Evolutionary conservation across 1,284 basidiomycete genomes (phyloP).

Genomic region (Bondarzewia mesenterica): DNA sequence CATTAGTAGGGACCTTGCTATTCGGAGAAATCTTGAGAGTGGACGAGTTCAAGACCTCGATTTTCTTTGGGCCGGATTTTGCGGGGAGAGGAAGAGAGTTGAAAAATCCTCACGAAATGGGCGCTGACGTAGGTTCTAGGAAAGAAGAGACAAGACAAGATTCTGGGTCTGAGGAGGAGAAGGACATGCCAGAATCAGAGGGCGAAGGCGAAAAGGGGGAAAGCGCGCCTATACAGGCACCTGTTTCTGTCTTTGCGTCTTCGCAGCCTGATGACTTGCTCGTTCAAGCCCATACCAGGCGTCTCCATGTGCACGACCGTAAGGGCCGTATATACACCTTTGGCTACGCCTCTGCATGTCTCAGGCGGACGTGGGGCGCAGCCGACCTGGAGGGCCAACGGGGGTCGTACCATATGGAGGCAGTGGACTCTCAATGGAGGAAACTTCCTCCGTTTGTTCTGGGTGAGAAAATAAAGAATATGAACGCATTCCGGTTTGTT

Average conservation of each 20-base stretch:
- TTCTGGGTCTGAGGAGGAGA: slow-evolving; percentile 2
- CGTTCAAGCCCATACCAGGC: slow-evolving; percentile 20
- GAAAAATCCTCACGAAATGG: slow-evolving; percentile 6
- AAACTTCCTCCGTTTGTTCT: slow-evolving; percentile 14
- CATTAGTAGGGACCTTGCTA: slow-evolving; percentile 30
- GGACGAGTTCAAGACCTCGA: slow-evolving; percentile 28
- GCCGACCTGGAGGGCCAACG: slow-evolving; percentile 13
- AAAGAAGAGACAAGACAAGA: neutral
- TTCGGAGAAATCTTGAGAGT: slow-evolving; percentile 31
- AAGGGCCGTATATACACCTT: slow-evolving; percentile 34
- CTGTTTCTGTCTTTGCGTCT: neutral
- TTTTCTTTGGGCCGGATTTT: slow-evolving; percentile 20
- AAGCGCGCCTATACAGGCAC: neutral
- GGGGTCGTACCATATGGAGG: slow-evolving; percentile 31
- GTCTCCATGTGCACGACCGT: slow-evolving; percentile 28
- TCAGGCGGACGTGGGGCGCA: slow-evolving; percentile 29
- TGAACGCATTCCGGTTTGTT: slow-evolving; percentile 17
- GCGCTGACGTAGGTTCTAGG: neutral
- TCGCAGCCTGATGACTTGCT: slow-evolving; percentile 23
- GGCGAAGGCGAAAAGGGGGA: neutral
- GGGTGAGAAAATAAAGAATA: slow-evolving; percentile 12
- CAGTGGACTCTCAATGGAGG: slow-evolving; percentile 29
- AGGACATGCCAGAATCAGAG: neutral
- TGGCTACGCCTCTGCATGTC: slow-evolving; percentile 25
- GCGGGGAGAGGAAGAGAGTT: slow-evolving; percentile 1